Conservation (phyloP, 116 monocot genomes). For the Iris pallida region DNA sequence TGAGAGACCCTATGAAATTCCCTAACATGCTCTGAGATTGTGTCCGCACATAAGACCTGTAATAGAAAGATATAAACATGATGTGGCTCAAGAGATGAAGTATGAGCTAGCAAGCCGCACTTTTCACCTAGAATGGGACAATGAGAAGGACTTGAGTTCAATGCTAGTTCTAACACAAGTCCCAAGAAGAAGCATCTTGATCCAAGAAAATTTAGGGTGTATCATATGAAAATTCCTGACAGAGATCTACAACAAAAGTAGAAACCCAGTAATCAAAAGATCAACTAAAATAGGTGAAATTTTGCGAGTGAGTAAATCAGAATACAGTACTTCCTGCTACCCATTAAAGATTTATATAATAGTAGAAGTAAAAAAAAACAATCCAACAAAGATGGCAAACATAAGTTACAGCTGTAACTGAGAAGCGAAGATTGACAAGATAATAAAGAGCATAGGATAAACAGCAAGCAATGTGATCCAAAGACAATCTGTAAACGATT, state of each 20-base stretch:
- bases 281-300: neutral
- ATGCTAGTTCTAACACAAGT: constrained; percentile 59
- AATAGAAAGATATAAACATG: constrained; percentile 1
- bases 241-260: constrained; percentile 41
- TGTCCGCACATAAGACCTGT: constrained; percentile 37
- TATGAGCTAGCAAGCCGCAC: neutral
- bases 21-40: constrained; percentile 41
- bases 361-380: neutral
- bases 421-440: too few species aligned
- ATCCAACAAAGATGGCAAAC: too few species aligned
- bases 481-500: too few species aligned
- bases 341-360: neutral
- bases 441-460: too few species aligned
- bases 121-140: constrained; percentile 43
- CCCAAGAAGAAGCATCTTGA: constrained; percentile 51
- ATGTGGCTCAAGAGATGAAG: neutral
- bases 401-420: too few species aligned
- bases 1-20: constrained; percentile 61
- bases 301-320: neutral
- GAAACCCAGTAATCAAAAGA: constrained; percentile 1
- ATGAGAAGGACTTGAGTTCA: constrained; percentile 57
- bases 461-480: too few species aligned
- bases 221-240: constrained; percentile 66
- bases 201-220: constrained; percentile 53
- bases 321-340: neutral